These are phyloP conservation scores for Kregervanrija delftensis DNA, from an alignment of 805 yeast species.

Conservation along the genomic window DNA sequence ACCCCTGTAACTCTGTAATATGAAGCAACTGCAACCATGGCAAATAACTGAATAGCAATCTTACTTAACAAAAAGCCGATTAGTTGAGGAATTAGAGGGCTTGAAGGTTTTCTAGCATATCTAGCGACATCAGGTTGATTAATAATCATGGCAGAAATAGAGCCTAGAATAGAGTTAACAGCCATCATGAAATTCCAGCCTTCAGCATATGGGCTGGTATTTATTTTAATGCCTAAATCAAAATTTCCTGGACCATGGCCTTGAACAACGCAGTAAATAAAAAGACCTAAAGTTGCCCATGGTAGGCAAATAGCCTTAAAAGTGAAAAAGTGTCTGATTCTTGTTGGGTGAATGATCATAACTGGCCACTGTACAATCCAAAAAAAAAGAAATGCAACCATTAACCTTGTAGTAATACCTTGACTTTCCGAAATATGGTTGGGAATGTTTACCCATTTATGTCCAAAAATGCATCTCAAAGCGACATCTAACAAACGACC, in stretches of 20 bases:
- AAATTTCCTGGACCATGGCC: constrained; percentile 31
- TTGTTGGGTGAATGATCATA: constrained; percentile 38
- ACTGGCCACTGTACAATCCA: constrained; percentile 36
- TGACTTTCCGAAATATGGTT: constrained; percentile 33
- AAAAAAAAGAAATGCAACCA: constrained; percentile 38
- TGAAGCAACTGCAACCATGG: constrained; percentile 39
- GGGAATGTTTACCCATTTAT: constrained; percentile 31
- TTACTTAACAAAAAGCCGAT: constrained; percentile 34
- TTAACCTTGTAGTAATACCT: constrained; percentile 34
- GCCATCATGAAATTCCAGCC: constrained; percentile 14
- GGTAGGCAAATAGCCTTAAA: constrained; percentile 27
- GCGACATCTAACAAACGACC: constrained; percentile 35
- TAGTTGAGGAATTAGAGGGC: constrained; percentile 18
- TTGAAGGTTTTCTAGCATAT: constrained; percentile 14
- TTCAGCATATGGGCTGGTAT: constrained; percentile 11
- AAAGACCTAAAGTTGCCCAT: constrained; percentile 25
- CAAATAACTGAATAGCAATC: constrained; percentile 27
- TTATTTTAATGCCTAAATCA: constrained; percentile 16
- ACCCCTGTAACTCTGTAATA: constrained; percentile 23
- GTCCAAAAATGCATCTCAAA: constrained; percentile 29
- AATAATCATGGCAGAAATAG: constrained; percentile 22
- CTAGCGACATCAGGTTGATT: constrained; percentile 25
- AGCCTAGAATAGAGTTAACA: constrained; percentile 18
- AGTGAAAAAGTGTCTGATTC: constrained; percentile 21
- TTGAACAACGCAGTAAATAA: constrained; percentile 21